A percentile compares a stretch with the other conserved stretches of the same genome.
These are phyloP conservation scores for Trichoderma polysporum DNA, from an alignment of 2,329 filamentous ascomycete species.

Conservation along the genomic window DNA sequence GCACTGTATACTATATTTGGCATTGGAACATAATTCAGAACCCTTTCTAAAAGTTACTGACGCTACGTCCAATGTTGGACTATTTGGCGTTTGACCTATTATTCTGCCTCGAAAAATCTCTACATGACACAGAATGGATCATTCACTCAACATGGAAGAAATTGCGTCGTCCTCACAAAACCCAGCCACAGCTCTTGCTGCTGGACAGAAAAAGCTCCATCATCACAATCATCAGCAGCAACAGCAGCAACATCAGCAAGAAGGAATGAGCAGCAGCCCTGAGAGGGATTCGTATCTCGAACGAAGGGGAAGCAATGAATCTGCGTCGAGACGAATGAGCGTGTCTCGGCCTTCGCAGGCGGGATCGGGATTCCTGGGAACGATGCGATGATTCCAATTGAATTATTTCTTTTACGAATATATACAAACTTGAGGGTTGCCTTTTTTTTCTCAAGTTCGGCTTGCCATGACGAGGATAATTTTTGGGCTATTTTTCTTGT, in stretches of 20 bases:
- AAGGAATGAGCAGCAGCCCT: not conserved
- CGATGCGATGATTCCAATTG: constrained; percentile 7
- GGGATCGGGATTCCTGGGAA: constrained; percentile 19
- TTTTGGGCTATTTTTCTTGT: not conserved
- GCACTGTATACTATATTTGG: not conserved
- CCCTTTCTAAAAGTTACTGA: not conserved
- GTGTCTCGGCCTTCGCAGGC: constrained; percentile 8
- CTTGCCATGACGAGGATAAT: not conserved
- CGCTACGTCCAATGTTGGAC: not conserved
- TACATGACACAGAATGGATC: not conserved
- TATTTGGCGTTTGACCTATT: not conserved
- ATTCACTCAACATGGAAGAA: not conserved
- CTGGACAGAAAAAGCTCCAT: not conserved
- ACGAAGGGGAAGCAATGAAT: constrained; percentile 7
- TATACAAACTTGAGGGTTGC: not conserved
- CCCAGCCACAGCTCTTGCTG: not conserved
- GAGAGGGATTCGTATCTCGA: constrained; percentile 1
- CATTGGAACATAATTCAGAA: not conserved
- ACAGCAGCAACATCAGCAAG: not conserved
- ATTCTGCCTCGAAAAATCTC: not conserved
- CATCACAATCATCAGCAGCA: not conserved
- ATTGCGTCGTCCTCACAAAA: not conserved
- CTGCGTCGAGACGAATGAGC: constrained; percentile 1
- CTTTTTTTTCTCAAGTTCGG: not conserved
- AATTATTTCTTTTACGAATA: not conserved